Evolutionary conservation across 2,329 filamentous ascomycete genomes (phyloP), one percentile per base, ranked within the genome.

Genomic region (Fusarium burgessii): DNA sequence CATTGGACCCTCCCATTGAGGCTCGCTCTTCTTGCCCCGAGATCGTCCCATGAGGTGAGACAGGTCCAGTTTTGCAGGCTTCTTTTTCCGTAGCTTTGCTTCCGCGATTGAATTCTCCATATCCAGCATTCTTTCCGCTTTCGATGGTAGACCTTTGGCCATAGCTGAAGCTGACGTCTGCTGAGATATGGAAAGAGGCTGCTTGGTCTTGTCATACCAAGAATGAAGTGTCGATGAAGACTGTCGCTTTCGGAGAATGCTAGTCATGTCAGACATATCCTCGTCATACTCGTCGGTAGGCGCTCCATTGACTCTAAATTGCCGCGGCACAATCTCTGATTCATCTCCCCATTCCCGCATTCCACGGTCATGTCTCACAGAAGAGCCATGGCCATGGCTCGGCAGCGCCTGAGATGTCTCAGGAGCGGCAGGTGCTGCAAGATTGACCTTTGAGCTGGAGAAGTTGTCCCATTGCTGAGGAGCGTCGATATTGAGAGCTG

Each of bases 141-240:
- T 88, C 46, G 80, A 74, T 0, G 87, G 86, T 8, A 85, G 76
- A 6, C 86, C 87, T 71, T 87, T 88, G 25, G 87, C 86, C 84
- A 89, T 89, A 64, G 87, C 85, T 3, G 87, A 88, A 45, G 82
- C 85, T 1, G 87, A 88, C 0, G 88, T 89, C 75, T 89, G 87
- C 72, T 89, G 87, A 2, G 87, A 88, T 65, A 88, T 84, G n/a
- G 85, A 82, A 8, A 89, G 81, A 14, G 87, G 86, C 50, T 87
- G 82, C 72, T 87, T 88, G 8, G 84, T 77, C 74, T 86, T 86
- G 78, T 89, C 87, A 76, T 89, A 89, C 77, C 85, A 87, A 2
- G 87, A 87, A 35, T 81, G 81, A 63, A 89, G 84, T n/a, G 87
- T 89, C 7, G 87, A 88, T 40, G 81, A 84, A 4, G 88, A 89